Evolutionary conservation across 2,329 filamentous ascomycete species (phyloP).

Genomic region (Ilyonectria sp.): DNA sequence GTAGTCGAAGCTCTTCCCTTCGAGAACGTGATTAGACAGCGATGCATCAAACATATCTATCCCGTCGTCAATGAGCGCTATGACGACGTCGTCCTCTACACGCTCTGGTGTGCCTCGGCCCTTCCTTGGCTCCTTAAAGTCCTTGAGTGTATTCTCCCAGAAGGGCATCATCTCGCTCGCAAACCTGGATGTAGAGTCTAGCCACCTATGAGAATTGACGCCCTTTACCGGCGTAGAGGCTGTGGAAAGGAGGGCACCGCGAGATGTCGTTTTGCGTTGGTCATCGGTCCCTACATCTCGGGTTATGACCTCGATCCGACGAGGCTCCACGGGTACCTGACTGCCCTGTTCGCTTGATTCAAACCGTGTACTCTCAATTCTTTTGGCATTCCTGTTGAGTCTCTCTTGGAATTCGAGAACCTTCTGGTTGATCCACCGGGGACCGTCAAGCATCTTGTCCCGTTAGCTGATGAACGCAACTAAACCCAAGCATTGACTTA

Average conservation of each 20-base stretch:
- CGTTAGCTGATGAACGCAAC: neutral
- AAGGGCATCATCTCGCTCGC: neutral
- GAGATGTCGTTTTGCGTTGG: neutral
- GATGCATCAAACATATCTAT: slow-evolving; percentile 12
- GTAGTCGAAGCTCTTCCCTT: slow-evolving; percentile 28
- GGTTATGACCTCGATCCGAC: slow-evolving; percentile 1
- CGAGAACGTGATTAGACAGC: slow-evolving; percentile 7
- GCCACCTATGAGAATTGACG: slow-evolving; percentile 20
- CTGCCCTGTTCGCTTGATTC: neutral
- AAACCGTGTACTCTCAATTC: neutral
- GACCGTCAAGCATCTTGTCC: neutral
- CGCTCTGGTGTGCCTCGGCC: slow-evolving; percentile 1
- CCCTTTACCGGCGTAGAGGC: neutral
- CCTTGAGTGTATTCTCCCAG: neutral
- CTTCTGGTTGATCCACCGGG: neutral
- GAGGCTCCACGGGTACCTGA: neutral
- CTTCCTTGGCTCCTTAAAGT: neutral
- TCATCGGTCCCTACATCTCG: neutral
- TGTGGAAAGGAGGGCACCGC: neutral
- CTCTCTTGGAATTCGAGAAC: slow-evolving; percentile 1
- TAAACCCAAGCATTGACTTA: slow-evolving; percentile 1
- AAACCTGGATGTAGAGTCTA: slow-evolving; percentile 19
- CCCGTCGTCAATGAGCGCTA: slow-evolving; percentile 28
- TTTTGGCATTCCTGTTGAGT: neutral
- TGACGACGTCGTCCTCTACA: slow-evolving; percentile 6